Conservation (phyloP, 257 asterid species). For the Nicotiana noctiflora region DNA sequence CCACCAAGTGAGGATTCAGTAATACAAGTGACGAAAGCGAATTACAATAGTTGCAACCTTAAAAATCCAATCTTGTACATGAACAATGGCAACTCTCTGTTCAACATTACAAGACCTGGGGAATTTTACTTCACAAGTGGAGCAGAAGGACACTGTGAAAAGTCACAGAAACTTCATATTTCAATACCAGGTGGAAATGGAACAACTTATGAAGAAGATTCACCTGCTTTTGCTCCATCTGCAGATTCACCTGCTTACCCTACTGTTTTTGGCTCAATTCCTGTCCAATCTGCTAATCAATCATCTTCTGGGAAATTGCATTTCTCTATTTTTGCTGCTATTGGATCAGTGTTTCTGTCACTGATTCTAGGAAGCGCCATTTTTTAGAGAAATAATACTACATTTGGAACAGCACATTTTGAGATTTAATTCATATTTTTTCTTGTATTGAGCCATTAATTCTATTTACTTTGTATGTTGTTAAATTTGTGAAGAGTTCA, state of each 20-base stretch:
- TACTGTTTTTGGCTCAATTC: conserved; percentile 60
- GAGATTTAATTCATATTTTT: not conserved
- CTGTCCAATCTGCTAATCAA: conserved; percentile 30
- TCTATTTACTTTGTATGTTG: not conserved
- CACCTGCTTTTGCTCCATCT: conserved; percentile 43
- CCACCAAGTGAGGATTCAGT: conserved; percentile 96
- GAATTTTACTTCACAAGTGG: conserved; percentile 79
- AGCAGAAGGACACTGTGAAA: conserved; percentile 49
- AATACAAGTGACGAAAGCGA: conserved; percentile 53
- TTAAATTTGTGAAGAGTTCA: not conserved
- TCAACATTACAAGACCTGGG: conserved; percentile 56
- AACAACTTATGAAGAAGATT: conserved; percentile 25
- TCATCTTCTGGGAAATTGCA: conserved; percentile 22
- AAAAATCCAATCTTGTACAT: conserved; percentile 69
- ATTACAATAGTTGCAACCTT: conserved; percentile 57
- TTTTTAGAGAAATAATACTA: not conserved
- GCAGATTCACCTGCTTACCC: conserved; percentile 66
- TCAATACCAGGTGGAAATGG: conserved; percentile 64
- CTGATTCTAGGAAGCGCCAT: not conserved
- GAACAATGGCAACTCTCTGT: conserved; percentile 76
- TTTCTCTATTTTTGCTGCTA: conserved; percentile 23
- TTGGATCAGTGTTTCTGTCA: conserved; percentile 20
- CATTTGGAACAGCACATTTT: not conserved
- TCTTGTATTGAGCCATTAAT: not conserved
- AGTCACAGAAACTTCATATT: conserved; percentile 63